Evolutionary conservation across 2,329 filamentous ascomycete species (phyloP).

Genomic region (Calonectria naviculata): DNA sequence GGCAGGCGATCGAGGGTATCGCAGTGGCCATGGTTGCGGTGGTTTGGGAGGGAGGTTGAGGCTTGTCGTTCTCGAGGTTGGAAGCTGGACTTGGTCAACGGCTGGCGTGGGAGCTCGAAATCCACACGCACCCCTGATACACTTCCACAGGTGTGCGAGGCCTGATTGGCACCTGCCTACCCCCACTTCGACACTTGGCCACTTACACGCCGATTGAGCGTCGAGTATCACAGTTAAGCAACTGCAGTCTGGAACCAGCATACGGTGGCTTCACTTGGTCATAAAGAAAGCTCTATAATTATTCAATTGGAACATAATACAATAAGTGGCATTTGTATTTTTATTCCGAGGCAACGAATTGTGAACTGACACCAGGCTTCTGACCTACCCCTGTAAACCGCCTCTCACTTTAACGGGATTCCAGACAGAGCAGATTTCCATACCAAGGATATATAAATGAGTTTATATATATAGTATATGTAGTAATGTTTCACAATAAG

Average conservation of each 20-base stretch:
- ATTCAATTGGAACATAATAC: too few species aligned
- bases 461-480: not conserved
- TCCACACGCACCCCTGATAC: slow-evolving; percentile 7
- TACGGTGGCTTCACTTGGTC: too few species aligned
- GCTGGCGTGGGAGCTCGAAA: slow-evolving; percentile 12
- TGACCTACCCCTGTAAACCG: too few species aligned
- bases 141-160: not conserved
- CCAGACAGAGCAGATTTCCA: not conserved
- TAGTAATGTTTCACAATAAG: not conserved
- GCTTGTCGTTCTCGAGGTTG: slow-evolving; percentile 19
- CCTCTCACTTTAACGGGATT: not conserved
- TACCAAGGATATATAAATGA: not conserved
- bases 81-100: slow-evolving; percentile 23
- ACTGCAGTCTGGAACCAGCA: too few species aligned
- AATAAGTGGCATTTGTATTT: too few species aligned
- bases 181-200: slow-evolving; percentile 2
- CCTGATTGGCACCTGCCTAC: not conserved
- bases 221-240: too few species aligned
- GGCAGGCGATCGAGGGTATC: slow-evolving; percentile 87
- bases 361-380: too few species aligned
- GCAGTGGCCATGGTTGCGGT: slow-evolving; percentile 64
- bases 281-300: too few species aligned
- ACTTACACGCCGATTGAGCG: not conserved
- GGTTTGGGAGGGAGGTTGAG: slow-evolving; percentile 27
- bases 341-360: too few species aligned